phyloP scores from a whole-genome alignment of 441 rosid species.

The Pelargonium cotyledonis region DNA sequence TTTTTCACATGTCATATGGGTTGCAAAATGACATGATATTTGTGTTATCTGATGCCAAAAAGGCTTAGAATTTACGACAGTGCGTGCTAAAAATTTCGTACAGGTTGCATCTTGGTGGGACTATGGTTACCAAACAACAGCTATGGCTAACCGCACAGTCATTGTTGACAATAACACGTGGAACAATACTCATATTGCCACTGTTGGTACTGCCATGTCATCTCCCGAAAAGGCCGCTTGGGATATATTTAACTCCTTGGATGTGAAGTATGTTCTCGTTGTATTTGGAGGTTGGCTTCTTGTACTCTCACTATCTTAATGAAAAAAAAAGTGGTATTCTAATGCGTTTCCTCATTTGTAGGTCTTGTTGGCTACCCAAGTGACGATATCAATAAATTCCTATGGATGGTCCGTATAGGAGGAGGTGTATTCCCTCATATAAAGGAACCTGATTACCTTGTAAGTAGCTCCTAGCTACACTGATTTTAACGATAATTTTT shows the following conservation, averaged over 20 bases:
- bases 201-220: conserved; percentile 99
- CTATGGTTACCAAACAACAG: conserved; percentile 98
- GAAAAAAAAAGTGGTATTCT: conserved; percentile 24
- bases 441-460: conserved; percentile 96
- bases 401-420: conserved; percentile 99
- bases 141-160: conserved; percentile 99
- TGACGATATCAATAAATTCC: conserved; percentile 96
- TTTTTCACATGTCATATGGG: no score
- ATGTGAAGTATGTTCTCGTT: conserved; percentile 95
- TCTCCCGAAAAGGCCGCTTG: conserved; percentile 99
- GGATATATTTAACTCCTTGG: conserved; percentile 95
- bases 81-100: conserved; percentile 3
- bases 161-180: conserved; percentile 98
- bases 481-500: not conserved
- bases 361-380: conserved; percentile 99
- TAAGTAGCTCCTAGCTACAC: conserved; percentile 24
- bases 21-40: not conserved
- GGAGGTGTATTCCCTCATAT: conserved; percentile 99
- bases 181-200: conserved; percentile 99
- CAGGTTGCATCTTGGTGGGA: conserved; percentile 99
- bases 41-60: not conserved
- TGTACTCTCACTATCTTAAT: conserved; percentile 5
- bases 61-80: not conserved
- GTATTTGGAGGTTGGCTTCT: conserved; percentile 88
- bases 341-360: conserved; percentile 30